phyloP scores from a whole-genome alignment of 2,329 filamentous ascomycete species.

The Exophiala dermatitidis region DNA sequence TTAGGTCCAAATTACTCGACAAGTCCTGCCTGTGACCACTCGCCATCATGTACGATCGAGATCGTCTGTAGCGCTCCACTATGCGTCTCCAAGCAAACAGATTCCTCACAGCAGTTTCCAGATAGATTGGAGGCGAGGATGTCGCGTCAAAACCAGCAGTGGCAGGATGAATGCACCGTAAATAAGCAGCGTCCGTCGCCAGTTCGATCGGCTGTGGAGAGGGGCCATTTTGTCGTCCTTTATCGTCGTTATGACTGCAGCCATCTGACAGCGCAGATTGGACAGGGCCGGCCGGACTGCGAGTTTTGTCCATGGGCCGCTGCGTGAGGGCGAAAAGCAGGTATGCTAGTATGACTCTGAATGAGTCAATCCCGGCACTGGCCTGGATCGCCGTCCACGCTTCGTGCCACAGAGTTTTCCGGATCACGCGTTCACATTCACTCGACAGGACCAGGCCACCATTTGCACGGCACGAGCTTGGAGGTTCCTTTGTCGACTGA shows the following conservation, averaged over 20 bases:
- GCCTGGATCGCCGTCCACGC: slow-evolving; percentile 36
- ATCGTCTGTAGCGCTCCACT: slow-evolving; percentile 11
- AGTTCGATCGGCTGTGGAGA: not conserved
- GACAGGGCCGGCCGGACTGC: not conserved
- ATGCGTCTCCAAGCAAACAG: slow-evolving; percentile 18
- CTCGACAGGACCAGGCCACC: slow-evolving; percentile 7
- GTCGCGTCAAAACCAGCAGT: slow-evolving; percentile 10
- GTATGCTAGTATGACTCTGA: slow-evolving; percentile 40
- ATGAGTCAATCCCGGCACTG: slow-evolving; percentile 38
- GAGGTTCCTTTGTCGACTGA: not conserved
- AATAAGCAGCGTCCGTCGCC: not conserved
- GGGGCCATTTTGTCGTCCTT: not conserved
- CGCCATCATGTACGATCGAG: slow-evolving; percentile 1
- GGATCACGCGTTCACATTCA: slow-evolving; percentile 31
- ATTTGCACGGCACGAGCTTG: not conserved
- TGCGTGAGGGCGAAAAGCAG: slow-evolving; percentile 44
- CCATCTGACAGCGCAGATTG: not conserved
- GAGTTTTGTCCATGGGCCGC: slow-evolving; percentile 31
- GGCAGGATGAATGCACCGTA: slow-evolving; percentile 4
- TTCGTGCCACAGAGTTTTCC: slow-evolving; percentile 39
- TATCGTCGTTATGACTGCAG: too few relatives aligned
- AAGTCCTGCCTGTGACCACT: not conserved
- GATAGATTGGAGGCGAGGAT: slow-evolving; percentile 15
- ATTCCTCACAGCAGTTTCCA: slow-evolving; percentile 21
- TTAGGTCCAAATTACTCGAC: slow-evolving; percentile 14